phyloP scores from a whole-genome alignment of 257 asterid species.

The Eucommia ulmoides region DNA sequence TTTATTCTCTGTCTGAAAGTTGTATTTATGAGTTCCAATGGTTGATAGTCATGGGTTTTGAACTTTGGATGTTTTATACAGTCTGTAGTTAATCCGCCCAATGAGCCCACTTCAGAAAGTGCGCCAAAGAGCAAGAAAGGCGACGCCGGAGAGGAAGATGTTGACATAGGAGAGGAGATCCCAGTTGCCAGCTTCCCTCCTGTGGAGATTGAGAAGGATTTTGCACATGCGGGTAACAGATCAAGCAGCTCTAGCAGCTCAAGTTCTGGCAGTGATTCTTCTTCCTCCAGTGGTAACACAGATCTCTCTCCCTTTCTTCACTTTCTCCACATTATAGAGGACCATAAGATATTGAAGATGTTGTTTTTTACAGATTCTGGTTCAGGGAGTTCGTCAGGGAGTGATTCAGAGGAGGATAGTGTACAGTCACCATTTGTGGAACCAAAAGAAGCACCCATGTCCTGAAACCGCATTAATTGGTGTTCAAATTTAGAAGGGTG shows the following conservation, averaged over 20 bases:
- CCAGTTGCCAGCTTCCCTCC: neutral
- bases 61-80: too few species aligned
- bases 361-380: slow-evolving; percentile 13
- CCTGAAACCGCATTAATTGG: too few species aligned
- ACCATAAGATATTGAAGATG: too few species aligned
- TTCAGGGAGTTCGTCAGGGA: slow-evolving; percentile 20
- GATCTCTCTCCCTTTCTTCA: too few species aligned
- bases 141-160: neutral
- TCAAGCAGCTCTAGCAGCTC: neutral
- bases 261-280: neutral
- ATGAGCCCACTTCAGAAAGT: neutral
- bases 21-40: neutral
- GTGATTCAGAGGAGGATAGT: slow-evolving; percentile 24
- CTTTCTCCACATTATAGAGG: too few species aligned
- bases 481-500: too few species aligned
- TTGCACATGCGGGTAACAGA: neutral
- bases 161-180: neutral
- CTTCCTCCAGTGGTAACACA: neutral
- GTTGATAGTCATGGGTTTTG: too few species aligned
- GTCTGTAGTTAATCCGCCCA: neutral
- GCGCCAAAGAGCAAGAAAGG: neutral
- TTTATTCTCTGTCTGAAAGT: neutral
- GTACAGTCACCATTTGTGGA: slow-evolving; percentile 20
- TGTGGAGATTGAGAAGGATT: neutral
- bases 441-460: slow-evolving; percentile 9